Conservation (phyloP, 1,284 basidiomycete species). For the Irpex rosettiformis region DNA sequence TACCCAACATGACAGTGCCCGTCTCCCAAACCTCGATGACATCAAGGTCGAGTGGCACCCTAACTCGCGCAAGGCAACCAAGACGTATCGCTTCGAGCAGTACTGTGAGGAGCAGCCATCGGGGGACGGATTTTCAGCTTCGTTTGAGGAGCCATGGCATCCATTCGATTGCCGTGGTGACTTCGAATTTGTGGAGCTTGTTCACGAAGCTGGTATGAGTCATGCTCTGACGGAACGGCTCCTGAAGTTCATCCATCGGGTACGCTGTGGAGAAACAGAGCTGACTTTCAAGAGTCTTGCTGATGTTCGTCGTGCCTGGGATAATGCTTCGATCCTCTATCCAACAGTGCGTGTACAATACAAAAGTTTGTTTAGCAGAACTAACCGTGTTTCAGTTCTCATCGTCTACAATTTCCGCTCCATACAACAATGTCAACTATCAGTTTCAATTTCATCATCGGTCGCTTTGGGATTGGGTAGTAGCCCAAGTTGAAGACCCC, state of each 20-base stretch:
- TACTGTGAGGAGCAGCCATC: no score
- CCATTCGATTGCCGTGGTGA: neutral
- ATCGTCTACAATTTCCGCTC: constrained; percentile 24
- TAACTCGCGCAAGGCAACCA: no score
- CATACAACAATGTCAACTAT: neutral
- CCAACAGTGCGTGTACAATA: constrained; percentile 14
- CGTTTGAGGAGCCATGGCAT: no score
- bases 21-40: no score
- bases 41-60: no score
- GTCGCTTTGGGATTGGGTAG: constrained; percentile 26
- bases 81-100: no score
- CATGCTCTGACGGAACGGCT: neutral
- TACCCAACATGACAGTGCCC: no score
- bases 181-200: neutral
- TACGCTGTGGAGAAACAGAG: neutral
- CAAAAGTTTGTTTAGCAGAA: neutral
- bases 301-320: neutral
- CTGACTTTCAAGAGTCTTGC: neutral
- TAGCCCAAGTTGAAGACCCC: constrained; percentile 22
- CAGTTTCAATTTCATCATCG: constrained; percentile 15
- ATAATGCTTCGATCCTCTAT: neutral
- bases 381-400: constrained; percentile 19
- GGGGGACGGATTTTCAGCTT: no score
- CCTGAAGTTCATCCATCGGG: neutral
- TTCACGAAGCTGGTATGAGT: neutral